Conservation (phyloP, 495 filamentous ascomycete species). For the Hypoxylon cercidicola region DNA sequence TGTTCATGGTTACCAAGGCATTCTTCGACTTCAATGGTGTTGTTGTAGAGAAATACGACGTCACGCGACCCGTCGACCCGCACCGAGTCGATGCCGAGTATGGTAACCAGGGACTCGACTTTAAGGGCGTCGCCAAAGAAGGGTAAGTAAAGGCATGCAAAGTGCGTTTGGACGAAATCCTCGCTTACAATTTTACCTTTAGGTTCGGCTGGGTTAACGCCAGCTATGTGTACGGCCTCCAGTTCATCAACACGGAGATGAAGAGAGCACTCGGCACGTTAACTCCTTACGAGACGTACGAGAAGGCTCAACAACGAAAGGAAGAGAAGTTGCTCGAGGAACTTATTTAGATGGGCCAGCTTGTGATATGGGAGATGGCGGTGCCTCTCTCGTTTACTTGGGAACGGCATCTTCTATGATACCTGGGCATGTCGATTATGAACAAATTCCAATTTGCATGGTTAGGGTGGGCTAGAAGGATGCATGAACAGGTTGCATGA, state of each 20-base stretch:
- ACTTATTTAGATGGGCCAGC: conserved; percentile 28
- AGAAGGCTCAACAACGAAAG: conserved; percentile 60
- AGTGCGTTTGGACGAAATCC: conserved; percentile 7
- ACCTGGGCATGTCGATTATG: neutral
- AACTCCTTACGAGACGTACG: conserved; percentile 82
- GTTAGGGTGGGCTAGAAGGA: conserved; percentile 13
- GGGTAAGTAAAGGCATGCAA: conserved; percentile 71
- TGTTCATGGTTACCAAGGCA: conserved; percentile 96
- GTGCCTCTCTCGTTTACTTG: conserved; percentile 10
- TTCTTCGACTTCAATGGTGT: conserved; percentile 98
- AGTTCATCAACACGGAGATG: conserved; percentile 85
- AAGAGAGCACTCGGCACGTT: conserved; percentile 83
- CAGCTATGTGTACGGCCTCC: conserved; percentile 89
- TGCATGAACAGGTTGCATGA: conserved; percentile 4
- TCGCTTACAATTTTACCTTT: conserved; percentile 43
- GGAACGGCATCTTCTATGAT: conserved; percentile 6
- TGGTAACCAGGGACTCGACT: conserved; percentile 92
- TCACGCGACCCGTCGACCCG: conserved; percentile 86
- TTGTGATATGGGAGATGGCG: neutral
- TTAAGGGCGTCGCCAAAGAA: conserved; percentile 93
- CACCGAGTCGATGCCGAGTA: conserved; percentile 97
- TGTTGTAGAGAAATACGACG: conserved; percentile 98
- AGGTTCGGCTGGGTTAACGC: conserved; percentile 99
- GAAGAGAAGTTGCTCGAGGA: conserved; percentile 55
- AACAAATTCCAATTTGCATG: conserved; percentile 15